phyloP scores from a whole-genome alignment of 371 early-diverging fungal species.

The Smittium mucronatum region DNA sequence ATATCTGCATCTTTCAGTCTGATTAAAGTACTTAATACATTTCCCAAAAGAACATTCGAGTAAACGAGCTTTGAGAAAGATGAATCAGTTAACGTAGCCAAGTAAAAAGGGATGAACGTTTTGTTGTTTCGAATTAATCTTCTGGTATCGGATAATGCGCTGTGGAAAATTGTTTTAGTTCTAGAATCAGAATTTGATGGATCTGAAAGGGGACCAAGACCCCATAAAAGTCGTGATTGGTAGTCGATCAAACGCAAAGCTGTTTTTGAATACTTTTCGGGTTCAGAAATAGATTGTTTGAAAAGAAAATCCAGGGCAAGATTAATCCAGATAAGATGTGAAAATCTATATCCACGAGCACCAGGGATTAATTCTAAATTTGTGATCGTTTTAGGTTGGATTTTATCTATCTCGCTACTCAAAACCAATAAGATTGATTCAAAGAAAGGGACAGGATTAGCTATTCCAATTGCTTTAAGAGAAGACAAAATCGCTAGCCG shows the following conservation, averaged over 20 bases:
- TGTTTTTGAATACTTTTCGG: slow-evolving; percentile 11
- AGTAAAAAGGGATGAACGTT: slow-evolving; percentile 16
- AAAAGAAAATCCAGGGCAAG: slow-evolving; percentile 16
- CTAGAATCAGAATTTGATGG: slow-evolving; percentile 8
- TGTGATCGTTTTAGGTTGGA: not conserved
- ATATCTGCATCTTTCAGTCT: slow-evolving; percentile 6
- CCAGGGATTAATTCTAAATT: not conserved
- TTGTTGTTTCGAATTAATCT: slow-evolving; percentile 19
- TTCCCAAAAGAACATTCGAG: slow-evolving; percentile 24
- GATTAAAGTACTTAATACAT: slow-evolving; percentile 20
- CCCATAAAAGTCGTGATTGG: slow-evolving; percentile 26
- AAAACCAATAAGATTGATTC: not conserved
- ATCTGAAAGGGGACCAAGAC: slow-evolving; percentile 15
- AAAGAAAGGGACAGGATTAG: not conserved
- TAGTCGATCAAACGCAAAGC: slow-evolving; percentile 23
- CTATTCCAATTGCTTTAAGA: not conserved
- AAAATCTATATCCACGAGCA: slow-evolving; percentile 11
- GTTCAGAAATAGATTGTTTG: not conserved
- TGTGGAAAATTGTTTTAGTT: slow-evolving; percentile 16
- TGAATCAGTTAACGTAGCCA: slow-evolving; percentile 15
- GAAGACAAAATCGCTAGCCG: slow-evolving; percentile 4
- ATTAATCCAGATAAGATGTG: slow-evolving; percentile 26
- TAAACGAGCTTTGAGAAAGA: slow-evolving; percentile 6
- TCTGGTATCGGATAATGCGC: slow-evolving; percentile 25
- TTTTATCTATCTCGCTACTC: slow-evolving; percentile 1